Conservation (phyloP, 1,284 basidiomycete species). For the Malassezia arunalokei region DNA sequence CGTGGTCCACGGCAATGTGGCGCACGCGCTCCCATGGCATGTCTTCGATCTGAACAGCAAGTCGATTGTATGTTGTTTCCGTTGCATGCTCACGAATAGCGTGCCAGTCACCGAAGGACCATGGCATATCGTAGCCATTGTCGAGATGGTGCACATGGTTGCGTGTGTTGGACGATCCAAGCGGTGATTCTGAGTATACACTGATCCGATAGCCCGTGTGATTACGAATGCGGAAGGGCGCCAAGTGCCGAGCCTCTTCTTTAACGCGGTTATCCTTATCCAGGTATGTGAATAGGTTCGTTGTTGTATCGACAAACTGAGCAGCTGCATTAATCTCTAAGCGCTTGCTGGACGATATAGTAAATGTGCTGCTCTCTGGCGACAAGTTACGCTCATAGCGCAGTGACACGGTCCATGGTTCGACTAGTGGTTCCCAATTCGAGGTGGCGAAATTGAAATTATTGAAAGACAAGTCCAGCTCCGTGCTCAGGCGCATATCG, state of each 20-base stretch:
- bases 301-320: slow-evolving; percentile 74
- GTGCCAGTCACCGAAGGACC: slow-evolving; percentile 96
- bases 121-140: slow-evolving; percentile 71
- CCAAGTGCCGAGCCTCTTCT: slow-evolving; percentile 55
- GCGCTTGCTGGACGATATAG: slow-evolving; percentile 65
- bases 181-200: slow-evolving; percentile 39
- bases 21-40: slow-evolving; percentile 83
- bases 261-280: slow-evolving; percentile 52
- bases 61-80: slow-evolving; percentile 31
- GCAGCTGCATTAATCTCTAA: slow-evolving; percentile 75
- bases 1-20: slow-evolving; percentile 79
- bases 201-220: slow-evolving; percentile 61
- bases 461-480: slow-evolving; percentile 62
- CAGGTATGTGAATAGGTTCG: slow-evolving; percentile 62
- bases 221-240: slow-evolving; percentile 86
- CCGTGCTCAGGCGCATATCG: slow-evolving; percentile 54
- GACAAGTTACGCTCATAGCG: slow-evolving; percentile 43
- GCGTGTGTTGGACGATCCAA: slow-evolving; percentile 9
- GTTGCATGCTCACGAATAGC: slow-evolving; percentile 61
- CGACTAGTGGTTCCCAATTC: slow-evolving; percentile 98
- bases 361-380: slow-evolving; percentile 53
- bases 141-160: slow-evolving; percentile 47
- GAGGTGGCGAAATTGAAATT: slow-evolving; percentile 97
- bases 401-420: slow-evolving; percentile 84
- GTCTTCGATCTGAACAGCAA: slow-evolving; percentile 58